Conservation (phyloP, 2,329 filamentous ascomycete genomes). For the Penicillium sp. region DNA sequence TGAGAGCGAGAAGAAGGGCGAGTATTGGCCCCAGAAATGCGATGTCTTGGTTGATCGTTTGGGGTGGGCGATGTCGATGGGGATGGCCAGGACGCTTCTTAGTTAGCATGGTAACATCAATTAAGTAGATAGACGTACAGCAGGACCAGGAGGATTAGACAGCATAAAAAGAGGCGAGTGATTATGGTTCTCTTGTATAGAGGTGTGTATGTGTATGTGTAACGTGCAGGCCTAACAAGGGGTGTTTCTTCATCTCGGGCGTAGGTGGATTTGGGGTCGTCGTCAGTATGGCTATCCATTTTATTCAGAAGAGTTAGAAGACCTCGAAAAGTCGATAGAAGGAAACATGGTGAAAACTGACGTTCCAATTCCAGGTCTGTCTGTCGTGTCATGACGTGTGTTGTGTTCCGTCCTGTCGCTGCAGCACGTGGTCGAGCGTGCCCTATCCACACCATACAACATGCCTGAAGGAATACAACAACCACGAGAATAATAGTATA, state of each 20-base stretch:
- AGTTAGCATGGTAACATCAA: too few species aligned
- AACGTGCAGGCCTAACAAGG: background rate
- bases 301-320: too few species aligned
- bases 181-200: too few species aligned
- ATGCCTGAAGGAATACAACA: background rate
- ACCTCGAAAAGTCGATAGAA: too few species aligned
- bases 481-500: background rate
- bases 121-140: too few species aligned
- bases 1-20: slow-evolving; percentile 70
- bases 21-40: slow-evolving; percentile 81
- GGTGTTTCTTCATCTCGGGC: background rate
- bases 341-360: too few species aligned
- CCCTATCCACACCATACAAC: background rate
- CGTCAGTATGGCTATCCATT: background rate
- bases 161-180: too few species aligned
- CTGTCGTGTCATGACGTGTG: too few species aligned
- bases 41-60: too few species aligned
- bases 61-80: slow-evolving; percentile 21
- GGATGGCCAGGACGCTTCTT: background rate
- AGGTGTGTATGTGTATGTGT: too few species aligned
- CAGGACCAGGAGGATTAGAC: background rate
- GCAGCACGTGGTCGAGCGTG: background rate
- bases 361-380: too few species aligned
- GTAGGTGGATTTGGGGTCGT: background rate
- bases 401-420: background rate